phyloP scores from a whole-genome alignment of 805 yeast genomes.

The Saturnispora mendoncae region DNA sequence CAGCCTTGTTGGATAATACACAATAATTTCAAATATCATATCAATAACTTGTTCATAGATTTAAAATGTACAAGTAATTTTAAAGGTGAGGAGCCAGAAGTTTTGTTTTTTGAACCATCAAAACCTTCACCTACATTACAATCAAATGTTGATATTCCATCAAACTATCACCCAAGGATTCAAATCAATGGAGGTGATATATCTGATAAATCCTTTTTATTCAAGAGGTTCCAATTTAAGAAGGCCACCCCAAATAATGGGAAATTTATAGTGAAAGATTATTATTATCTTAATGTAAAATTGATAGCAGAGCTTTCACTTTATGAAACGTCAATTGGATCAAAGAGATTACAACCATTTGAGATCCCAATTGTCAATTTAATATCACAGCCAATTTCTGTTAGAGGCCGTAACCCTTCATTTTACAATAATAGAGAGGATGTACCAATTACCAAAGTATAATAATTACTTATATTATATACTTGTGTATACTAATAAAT shows the following conservation, averaged over 20 bases:
- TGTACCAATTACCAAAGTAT: conserved; percentile 27
- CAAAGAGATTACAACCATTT: conserved; percentile 1
- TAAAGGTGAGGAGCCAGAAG: conserved; percentile 11
- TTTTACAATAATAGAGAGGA: conserved; percentile 48
- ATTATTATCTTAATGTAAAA: conserved; percentile 29
- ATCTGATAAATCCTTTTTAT: conserved; percentile 3
- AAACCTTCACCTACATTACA: not conserved
- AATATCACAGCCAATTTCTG: conserved; percentile 41
- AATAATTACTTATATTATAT: not conserved
- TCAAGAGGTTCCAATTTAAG: conserved; percentile 39
- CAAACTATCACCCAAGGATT: not conserved
- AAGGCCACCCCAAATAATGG: conserved; percentile 47
- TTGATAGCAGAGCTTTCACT: conserved; percentile 10
- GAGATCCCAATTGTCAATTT: conserved; percentile 8
- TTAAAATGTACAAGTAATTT: conserved; percentile 16
- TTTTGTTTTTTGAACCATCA: conserved; percentile 4
- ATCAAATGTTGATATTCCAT: not conserved
- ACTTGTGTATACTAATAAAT: not conserved
- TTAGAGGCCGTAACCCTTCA: conserved; percentile 55
- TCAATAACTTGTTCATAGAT: conserved; percentile 3
- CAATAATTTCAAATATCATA: not conserved
- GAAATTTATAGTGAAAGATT: conserved; percentile 36
- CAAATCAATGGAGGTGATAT: not conserved
- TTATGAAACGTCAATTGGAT: not conserved
- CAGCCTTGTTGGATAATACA: not conserved